Base-by-base conservation (phyloP, 768 basidiomycete species). In the Suillus ampliporus region DNA sequence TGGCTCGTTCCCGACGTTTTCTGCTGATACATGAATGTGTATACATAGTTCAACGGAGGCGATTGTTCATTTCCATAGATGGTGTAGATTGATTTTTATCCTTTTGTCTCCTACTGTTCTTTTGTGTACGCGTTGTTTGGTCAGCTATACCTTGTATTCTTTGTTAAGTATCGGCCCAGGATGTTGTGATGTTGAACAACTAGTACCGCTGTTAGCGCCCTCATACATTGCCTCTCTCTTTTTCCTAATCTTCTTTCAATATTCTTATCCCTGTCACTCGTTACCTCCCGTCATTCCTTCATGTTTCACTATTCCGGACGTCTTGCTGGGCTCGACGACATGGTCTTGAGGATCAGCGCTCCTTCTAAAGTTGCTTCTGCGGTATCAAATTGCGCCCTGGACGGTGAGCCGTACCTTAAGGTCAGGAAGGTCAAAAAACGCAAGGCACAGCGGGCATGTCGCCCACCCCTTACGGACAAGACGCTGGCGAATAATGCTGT, bases 261-360 rank as follows among this genome's bases (percentile, higher is more conserved):
- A 57, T 51, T 54, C 68, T 52, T 51, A 59, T 31, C 19, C 57
- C 58, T 26, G 61, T 23, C 73, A n/a, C 19, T 68, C 64, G 46
- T 57, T 67, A 61, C 21, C 38, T 23, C 38, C 58, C 23, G 60
- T 19, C 61, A 59, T 65, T 58, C 58, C 46, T 38, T 50, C 64
- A 77, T 77, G 76, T 73, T 76, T 62, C 74, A 74, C 63, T 73
- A 79, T 59, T 76, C 78, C 60, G 75, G 77, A 62, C 71, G 79
- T 78, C 79, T 79, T 73, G 79, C 79, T 76, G 79, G 79, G 37
- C 79, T 80, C 60, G 79, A 80, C 72, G 63, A 69, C 57, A 70
- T 77, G 74, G 64, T 79, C 69, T 71, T 78, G 68, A 76, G 69
- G 71, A 77, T 77, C 69, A 65, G 68, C 52, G 41, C 67, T 14